Evolutionary conservation across 768 basidiomycete species (phyloP), one percentile per base, ranked within the genome.

Genomic region (Serendipita sp.): DNA sequence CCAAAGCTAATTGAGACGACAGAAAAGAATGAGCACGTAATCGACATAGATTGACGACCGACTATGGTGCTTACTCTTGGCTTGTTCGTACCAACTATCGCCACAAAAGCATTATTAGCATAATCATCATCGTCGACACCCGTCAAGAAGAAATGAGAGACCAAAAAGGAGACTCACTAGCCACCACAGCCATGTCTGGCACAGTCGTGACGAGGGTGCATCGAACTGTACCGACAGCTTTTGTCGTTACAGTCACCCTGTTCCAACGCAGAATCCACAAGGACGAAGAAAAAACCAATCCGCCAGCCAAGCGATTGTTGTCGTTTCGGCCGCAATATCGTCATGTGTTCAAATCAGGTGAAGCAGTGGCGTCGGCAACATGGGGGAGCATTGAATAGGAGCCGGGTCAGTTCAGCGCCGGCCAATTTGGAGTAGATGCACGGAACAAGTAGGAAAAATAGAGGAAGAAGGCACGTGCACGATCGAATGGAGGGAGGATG

Each of bases 81-180:
- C 56, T n/a, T 37, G 56, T 37, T 60, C 56, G n/a, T 60, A 60
- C 56, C 56, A 60, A 30, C 56, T 60, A n/a, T 53, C 32, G 32
- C 32, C 18, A 32, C 18, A 32, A 24, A 24, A 24, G 24, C 24
- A 24, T 24, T 24, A 24, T 24, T 24, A 24, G 24, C 24, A 24
- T 24, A 24, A 24, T 24, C 24, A 24, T 24, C 41, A 53, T 24
- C 10, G 32, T 24, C 48, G 16, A n/a, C 48, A 16, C 32, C 48
- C 10, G 8, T 53, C 48, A n/a, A 18, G 56, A 10, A 32, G 18
- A 60, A 60, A 60, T 24, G 28, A 18, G 56, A 16, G 56, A 34
- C 24, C 28, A 18, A 34, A 34, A 8, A 8, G 10, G 28, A 4
- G 34, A 60, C 56, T 28, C 35, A 60, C 56, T 60, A 60, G 18